Base-by-base conservation (phyloP, 2,329 filamentous ascomycete genomes). In the Periconia digitata region DNA sequence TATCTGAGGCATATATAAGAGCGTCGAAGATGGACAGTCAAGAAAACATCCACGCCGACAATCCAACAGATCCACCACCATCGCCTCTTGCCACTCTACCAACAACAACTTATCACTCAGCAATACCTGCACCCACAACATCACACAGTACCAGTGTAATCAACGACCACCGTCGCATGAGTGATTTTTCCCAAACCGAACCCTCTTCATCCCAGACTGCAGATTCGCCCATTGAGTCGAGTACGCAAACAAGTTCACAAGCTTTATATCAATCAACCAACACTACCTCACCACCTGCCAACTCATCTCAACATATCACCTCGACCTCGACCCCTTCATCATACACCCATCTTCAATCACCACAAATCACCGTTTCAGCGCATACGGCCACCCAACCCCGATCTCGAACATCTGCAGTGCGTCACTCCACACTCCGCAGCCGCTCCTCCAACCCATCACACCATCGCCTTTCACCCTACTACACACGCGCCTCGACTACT, bases 1-100 rank as follows among this genome's bases (percentile, higher is more conserved):
- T 32, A 3, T 13, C 27, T 32, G 10, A 45, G 29, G 29, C 39
- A 41, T 41, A 59, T 68, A 70, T n/a, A 66, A 70, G 64, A 54
- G 43, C 52, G 49, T n/a, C 58, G 44, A 44, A 8, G 22, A 29
- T 34, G 22, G 51, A 51, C 58, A 51, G 38, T 46, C 27, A 43
- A 36, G 13, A 24, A 8, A 37, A 44, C 41, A 55, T 57, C 49
- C n/a, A n/a, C n/a, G n/a, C n/a, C n/a, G 47, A 49, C 41, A 51
- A 40, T 40, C 42, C 46, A 32, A 34, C 20, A 15, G 24, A 3
- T 32, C n/a, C 27, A 12, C 27, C 27, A 32, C 38, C 39, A 46
- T 43, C 49, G 53, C 44, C 46, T 41, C 44, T 38, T 27, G 24
- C 36, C 15, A 35, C 42, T 41, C 44, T 38, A 34, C 24, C 36